Base-by-base conservation (phyloP, 176 grass and related monocot species). In the Eleusine indica region DNA sequence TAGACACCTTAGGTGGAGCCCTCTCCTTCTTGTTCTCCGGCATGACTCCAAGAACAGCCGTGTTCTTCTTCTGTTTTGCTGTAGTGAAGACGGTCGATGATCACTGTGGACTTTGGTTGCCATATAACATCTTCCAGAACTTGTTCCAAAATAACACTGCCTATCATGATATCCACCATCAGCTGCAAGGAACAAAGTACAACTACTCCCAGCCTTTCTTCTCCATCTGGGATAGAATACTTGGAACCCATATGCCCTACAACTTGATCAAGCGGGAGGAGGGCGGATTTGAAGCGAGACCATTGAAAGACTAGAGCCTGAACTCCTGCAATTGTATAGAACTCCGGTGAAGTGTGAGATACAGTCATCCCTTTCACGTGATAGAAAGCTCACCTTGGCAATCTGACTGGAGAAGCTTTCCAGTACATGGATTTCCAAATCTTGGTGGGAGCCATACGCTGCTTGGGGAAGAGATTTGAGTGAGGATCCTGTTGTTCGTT, bases 171-270 rank as follows among this genome's bases (percentile, higher is more conserved):
- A 85, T 94, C 38, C 94, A 97, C 71, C 92, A 97, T 80, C 94
- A 97, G 85, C 85, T 97, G 51, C 94, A 97, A 69, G 94, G 92
- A 4, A 78, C 82, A 29, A 97, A 97, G 68, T 92, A 90, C 80
- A 97, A 94, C 21, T 97, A 97, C 78, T 92, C 92, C 9, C 94
- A 97, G 73, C 94, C 90, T 7, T 97, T 97, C 89, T 97, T 97
- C 68, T 84, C 89, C 2, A 74, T 94, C 67, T 97, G 94, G 92
- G 94, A 94, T 68, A 91, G 73, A 71, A 89, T 94, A 62, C 48
- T 94, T 2, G 92, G 92, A 19, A 97, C 94, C 2, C 75, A 94
- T 80, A 97, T 97, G 94, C 89, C 87, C 2, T 97, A 85, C 71
- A 60, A 66, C 73, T 47, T 97, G 54, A 68, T 92, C 30, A 81